Evolutionary conservation across 2,329 filamentous ascomycete species (phyloP), one percentile per base, ranked within the genome.

Genomic region (Pseudocercospora crystallina): DNA sequence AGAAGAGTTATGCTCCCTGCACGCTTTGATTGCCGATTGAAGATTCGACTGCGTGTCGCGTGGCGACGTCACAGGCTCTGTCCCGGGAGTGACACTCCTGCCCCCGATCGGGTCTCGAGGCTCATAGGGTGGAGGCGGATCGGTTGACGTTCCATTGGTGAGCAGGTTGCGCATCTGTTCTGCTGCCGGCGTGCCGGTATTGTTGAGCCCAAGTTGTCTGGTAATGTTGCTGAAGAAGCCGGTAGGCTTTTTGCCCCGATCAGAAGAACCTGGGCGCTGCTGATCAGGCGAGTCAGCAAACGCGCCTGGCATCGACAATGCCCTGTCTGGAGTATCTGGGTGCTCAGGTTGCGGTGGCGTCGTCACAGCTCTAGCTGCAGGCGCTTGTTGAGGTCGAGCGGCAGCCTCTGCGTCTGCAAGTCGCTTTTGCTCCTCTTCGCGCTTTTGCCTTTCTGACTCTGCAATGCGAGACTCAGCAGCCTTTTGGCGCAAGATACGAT

Each of bases 401-500:
- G 45, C 17, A 37, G 34, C 14, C 39, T 49, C 45, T 37, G 32
- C 61, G 44, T 70, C 71, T 2, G 70, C 69, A 35, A 73, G 70
- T n/a, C 71, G 73, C 52, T 79, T 75, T 55, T 75, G 73, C 57
- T 81, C 80, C 60, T 86, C 80, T 49, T 82, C 80, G 31, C 78
- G 79, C 64, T 82, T 81, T 63, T 86, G 84, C 42, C 88, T 81
- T 67, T 90, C 84, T 62, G 88, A 87, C 65, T 96, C 91, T 0
- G 90, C 90, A 58, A 97, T 84, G 45, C 89, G 83, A 5, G 89
- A 89, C 69, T 97, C 90, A 2, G 89, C 88, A 14, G 87, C 90
- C 73, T 95, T 95, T 47, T 86, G 86, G 33, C 89, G 83, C 15
- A 99, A 78, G 56, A 99, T 97, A 3, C 94, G 86, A 65, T 96